phyloP scores from a whole-genome alignment of 1,139 yeast species.

The Pichia sp. region DNA sequence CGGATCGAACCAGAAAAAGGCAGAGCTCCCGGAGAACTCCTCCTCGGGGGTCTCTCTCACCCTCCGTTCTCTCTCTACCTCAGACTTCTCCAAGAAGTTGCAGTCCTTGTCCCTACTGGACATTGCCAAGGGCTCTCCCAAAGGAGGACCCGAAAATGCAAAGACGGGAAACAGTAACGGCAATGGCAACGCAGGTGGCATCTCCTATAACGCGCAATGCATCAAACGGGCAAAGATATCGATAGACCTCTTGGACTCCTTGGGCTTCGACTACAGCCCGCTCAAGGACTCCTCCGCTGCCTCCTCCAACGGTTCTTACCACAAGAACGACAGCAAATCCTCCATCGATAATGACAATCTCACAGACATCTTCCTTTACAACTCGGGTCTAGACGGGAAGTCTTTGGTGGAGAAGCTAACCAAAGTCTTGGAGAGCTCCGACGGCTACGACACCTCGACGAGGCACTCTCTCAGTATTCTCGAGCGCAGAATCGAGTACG shows the following conservation, averaged over 20 bases:
- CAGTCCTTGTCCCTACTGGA: constrained; percentile 14
- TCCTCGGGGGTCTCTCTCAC: constrained; percentile 9
- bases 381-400: constrained; percentile 30
- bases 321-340: constrained; percentile 21
- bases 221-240: constrained; percentile 39
- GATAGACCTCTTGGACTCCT: constrained; percentile 23
- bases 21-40: not conserved
- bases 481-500: constrained; percentile 38
- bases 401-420: constrained; percentile 45
- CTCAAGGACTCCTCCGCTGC: not conserved
- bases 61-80: constrained; percentile 13
- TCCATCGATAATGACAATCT: constrained; percentile 10
- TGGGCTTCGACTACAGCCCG: constrained; percentile 13
- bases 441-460: constrained; percentile 42
- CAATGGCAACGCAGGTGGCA: not conserved
- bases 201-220: constrained; percentile 25
- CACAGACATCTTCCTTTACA: constrained; percentile 4
- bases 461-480: constrained; percentile 47
- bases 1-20: not conserved
- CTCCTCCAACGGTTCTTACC: not conserved
- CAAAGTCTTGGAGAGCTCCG: constrained; percentile 26
- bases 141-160: not conserved
- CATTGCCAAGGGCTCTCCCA: constrained; percentile 6
- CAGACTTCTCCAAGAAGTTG: constrained; percentile 15
- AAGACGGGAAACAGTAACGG: not conserved